These are phyloP conservation scores for Avena insularis DNA, from an alignment of 176 grass and related monocot genomes.

Conservation along the genomic window DNA sequence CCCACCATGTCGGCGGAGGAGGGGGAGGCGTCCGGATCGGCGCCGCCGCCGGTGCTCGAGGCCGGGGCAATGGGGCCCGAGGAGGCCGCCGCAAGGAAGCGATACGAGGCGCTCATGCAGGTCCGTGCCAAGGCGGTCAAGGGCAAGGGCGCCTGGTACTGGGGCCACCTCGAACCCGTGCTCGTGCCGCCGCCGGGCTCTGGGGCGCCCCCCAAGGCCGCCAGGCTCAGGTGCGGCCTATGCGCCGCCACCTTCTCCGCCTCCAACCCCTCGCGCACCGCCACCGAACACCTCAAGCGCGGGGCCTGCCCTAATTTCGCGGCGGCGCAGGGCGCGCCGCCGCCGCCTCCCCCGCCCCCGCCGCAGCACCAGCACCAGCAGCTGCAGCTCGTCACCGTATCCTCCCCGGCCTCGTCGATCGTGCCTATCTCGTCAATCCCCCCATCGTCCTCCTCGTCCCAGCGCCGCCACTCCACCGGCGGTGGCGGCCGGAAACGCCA, in stretches of 20 bases:
- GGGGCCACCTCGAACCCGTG: conserved; percentile 81
- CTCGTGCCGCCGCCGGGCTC: conserved; percentile 54
- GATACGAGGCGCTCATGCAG: conserved; percentile 61
- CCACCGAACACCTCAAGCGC: conserved; percentile 85
- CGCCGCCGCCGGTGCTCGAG: not conserved
- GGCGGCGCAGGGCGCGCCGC: conserved; percentile 3
- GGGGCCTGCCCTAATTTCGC: conserved; percentile 79
- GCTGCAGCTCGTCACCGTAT: conserved; percentile 14
- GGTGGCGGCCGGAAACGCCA: conserved; percentile 39
- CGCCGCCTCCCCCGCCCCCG: not conserved
- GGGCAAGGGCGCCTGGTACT: conserved; percentile 85
- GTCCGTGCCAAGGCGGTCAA: conserved; percentile 79
- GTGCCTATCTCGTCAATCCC: conserved; percentile 26
- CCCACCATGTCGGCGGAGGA: conserved; percentile 46
- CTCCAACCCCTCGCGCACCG: conserved; percentile 76
- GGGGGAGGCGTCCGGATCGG: not conserved
- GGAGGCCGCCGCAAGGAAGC: conserved; percentile 52
- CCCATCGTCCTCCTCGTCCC: not conserved
- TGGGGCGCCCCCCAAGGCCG: conserved; percentile 52
- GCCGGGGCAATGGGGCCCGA: conserved; percentile 10
- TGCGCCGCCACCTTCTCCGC: conserved; percentile 32
- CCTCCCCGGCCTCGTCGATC: conserved; percentile 2
- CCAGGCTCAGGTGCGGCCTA: conserved; percentile 38
- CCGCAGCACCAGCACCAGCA: not conserved
- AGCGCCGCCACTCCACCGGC: conserved; percentile 43